These are phyloP conservation scores for Aspergillus homomorphus DNA, from an alignment of 495 filamentous ascomycete species.

Conservation along the genomic window DNA sequence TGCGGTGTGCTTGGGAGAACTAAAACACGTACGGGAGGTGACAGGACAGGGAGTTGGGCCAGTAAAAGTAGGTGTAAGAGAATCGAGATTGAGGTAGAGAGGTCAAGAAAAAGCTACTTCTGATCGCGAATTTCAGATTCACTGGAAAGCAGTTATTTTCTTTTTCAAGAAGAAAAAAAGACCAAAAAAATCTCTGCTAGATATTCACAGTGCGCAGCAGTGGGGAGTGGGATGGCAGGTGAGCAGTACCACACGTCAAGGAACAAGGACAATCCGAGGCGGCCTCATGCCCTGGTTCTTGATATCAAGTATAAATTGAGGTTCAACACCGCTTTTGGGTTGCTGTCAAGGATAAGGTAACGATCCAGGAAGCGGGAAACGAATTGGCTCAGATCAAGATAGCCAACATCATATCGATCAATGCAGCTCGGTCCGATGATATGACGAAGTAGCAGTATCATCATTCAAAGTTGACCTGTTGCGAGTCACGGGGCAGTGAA, in stretches of 20 bases:
- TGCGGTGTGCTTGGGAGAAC: too few relatives aligned
- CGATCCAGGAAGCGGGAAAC: neutral
- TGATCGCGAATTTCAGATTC: neutral
- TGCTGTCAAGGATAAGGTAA: neutral
- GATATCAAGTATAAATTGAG: neutral
- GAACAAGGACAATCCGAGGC: neutral
- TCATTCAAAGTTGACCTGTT: neutral
- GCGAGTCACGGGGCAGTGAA: neutral
- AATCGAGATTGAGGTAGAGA: neutral
- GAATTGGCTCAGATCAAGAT: neutral
- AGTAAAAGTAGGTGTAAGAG: neutral
- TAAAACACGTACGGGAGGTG: neutral
- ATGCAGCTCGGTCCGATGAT: neutral
- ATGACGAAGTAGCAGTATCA: neutral
- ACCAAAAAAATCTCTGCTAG: neutral
- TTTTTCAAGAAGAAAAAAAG: too few relatives aligned
- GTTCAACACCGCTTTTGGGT: neutral
- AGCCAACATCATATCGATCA: neutral
- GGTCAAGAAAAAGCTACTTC: neutral
- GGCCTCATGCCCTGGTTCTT: neutral
- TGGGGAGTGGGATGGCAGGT: neutral
- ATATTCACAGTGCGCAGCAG: neutral
- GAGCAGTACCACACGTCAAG: neutral
- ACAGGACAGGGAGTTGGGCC: neutral
- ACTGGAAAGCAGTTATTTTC: neutral